A percentile compares a stretch with the other conserved stretches of the same genome.
These are phyloP conservation scores for Russula griseocarnosa DNA, from an alignment of 768 basidiomycete genomes.

Conservation along the genomic window DNA sequence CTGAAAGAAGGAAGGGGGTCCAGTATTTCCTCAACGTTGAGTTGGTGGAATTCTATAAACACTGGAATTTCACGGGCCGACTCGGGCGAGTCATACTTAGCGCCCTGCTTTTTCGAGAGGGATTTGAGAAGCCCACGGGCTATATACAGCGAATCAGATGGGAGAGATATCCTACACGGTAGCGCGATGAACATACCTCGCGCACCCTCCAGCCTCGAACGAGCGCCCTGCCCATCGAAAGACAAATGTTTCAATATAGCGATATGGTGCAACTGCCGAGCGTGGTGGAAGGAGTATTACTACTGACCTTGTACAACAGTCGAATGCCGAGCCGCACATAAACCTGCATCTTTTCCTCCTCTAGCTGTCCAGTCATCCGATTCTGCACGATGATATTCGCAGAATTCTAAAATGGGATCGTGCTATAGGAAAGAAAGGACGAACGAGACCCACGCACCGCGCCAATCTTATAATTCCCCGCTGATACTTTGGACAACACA, in stretches of 20 bases:
- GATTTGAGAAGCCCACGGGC: constrained; percentile 83
- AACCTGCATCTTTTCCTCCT: constrained; percentile 97
- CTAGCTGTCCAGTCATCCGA: constrained; percentile 81
- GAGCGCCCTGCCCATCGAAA: constrained; percentile 56
- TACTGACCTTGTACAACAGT: constrained; percentile 71
- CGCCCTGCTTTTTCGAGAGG: constrained; percentile 87
- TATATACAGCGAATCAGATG: constrained; percentile 32
- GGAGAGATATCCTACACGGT: not conserved
- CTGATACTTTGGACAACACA: constrained; percentile 79
- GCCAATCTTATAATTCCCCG: constrained; percentile 84
- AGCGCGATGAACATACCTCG: constrained; percentile 51
- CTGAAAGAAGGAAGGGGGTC: constrained; percentile 84
- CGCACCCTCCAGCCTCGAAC: constrained; percentile 82
- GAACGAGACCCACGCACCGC: constrained; percentile 54
- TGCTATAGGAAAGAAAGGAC: not conserved
- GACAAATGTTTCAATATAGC: constrained; percentile 1
- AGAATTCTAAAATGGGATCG: constrained; percentile 60
- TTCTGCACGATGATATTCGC: constrained; percentile 99
- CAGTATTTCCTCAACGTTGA: constrained; percentile 76
- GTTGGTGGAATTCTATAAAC: constrained; percentile 87
- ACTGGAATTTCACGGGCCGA: constrained; percentile 78
- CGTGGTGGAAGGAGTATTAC: not conserved
- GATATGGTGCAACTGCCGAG: not conserved
- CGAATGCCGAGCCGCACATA: constrained; percentile 93
- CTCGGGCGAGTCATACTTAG: constrained; percentile 85